Evolutionary conservation across 2,329 filamentous ascomycete species (phyloP), one percentile per base, ranked within the genome.

Genomic region (Pseudomassariella vexata): DNA sequence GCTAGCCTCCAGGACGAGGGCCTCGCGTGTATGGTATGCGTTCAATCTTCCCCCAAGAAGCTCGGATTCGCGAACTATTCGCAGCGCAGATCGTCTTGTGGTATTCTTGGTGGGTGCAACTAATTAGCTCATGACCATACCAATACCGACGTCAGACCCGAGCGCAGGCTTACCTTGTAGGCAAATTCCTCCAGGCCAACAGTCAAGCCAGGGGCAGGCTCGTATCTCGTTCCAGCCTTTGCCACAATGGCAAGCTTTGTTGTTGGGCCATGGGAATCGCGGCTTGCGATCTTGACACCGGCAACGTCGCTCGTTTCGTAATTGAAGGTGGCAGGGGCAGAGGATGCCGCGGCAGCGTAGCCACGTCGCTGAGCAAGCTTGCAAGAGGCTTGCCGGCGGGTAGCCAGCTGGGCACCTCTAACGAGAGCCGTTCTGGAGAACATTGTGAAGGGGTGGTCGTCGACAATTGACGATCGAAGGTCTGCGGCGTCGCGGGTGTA

Each of bases 91-190:
- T 63, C 92, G 82, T 66, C 83, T 84, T 49, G 80, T 63, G 52
- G 92, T 98, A 72, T 82, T 88, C 83, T 90, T 41, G 46, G 41
- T 16, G 34, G 45, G 40, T 48, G 44, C 55, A 53, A 36, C 38
- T 65, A 65, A 66, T 72, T 70, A 73, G 66, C 66, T 69, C 56
- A 50, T 40, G 37, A 36, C 30, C 19, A 28, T 5, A 16, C 24
- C 15, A n/a, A n/a, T n/a, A n/a, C n/a, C n/a, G n/a, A n/a, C n/a
- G n/a, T n/a, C n/a, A n/a, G n/a, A n/a, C n/a, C n/a, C n/a, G n/a
- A n/a, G n/a, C n/a, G n/a, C n/a, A n/a, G n/a, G n/a, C 65, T 50
- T 61, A 88, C 92, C 85, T 94, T 94, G 79, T 95, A 98, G 46
- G 94, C 90, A 70, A 94, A 98, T 62, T 87, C 85, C 70, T 92